Conservation (phyloP, 257 asterid species). For the Lycium barbarum region DNA sequence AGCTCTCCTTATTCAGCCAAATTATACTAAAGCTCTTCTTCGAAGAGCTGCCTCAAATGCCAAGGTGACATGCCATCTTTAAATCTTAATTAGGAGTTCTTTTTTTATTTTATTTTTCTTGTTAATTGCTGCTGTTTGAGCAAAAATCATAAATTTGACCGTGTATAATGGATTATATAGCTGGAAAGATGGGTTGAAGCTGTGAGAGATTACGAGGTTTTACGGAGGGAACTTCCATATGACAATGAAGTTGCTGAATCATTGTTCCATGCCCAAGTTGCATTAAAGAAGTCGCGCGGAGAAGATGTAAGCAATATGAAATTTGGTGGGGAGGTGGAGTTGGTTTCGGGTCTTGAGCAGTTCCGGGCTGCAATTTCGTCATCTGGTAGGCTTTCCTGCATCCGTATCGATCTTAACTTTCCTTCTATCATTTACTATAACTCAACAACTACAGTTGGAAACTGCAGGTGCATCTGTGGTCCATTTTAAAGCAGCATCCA, state of each 20-base stretch:
- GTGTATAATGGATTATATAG: conserved; percentile 61
- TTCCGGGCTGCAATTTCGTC: conserved; percentile 79
- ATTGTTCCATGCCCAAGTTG: conserved; percentile 41
- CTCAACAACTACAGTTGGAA: conserved; percentile 37
- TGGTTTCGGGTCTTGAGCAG: conserved; percentile 69
- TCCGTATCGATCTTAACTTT: conserved; percentile 47
- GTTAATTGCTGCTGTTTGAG: neutral
- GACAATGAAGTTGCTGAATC: conserved; percentile 83
- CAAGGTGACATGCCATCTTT: conserved; percentile 52
- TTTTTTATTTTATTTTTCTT: neutral
- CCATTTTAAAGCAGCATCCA: conserved; percentile 59
- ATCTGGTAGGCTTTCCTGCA: conserved; percentile 58
- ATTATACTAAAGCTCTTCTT: conserved; percentile 72
- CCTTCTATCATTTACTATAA: neutral
- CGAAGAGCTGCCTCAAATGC: conserved; percentile 72
- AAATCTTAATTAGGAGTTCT: neutral
- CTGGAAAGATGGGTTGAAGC: conserved; percentile 93
- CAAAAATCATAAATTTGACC: conserved; percentile 52
- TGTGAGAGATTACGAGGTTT: conserved; percentile 78
- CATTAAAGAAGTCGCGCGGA: conserved; percentile 70
- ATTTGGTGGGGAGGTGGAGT: no score
- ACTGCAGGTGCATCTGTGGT: conserved; percentile 81
- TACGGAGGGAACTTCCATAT: conserved; percentile 70
- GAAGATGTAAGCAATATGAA: conserved; percentile 81
- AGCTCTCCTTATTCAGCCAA: conserved; percentile 73